phyloP scores from a whole-genome alignment of 805 yeast species.

The Wickerhamiella siamensis region DNA sequence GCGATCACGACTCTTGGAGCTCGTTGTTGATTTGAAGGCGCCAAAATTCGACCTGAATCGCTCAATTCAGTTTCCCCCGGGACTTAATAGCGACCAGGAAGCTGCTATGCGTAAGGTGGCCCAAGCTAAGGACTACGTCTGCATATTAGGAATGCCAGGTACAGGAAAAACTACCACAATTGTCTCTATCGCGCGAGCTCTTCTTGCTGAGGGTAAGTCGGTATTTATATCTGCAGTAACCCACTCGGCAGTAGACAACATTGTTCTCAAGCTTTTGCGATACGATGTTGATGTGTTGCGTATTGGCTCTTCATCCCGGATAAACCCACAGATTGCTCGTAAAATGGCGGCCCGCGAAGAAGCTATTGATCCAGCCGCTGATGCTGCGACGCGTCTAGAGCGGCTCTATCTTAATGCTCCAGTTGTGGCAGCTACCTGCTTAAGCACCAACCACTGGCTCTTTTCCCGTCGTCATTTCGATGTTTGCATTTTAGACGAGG shows the following conservation, averaged over 20 bases:
- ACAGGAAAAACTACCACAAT: slow-evolving; percentile 92
- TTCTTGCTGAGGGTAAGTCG: slow-evolving; percentile 47
- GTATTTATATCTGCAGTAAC: slow-evolving; percentile 78
- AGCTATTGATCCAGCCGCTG: slow-evolving; percentile 9
- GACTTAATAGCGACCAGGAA: slow-evolving; percentile 58
- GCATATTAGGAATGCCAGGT: slow-evolving; percentile 95
- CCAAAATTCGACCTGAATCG: slow-evolving; percentile 29
- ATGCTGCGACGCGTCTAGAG: slow-evolving; percentile 22
- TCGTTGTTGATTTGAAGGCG: slow-evolving; percentile 39
- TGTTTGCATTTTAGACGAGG: slow-evolving; percentile 91
- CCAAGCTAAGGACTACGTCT: slow-evolving; percentile 55
- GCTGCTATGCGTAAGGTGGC: slow-evolving; percentile 54
- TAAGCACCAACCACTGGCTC: slow-evolving; percentile 54
- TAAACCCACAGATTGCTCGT: slow-evolving; percentile 44
- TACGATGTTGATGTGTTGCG: slow-evolving; percentile 42
- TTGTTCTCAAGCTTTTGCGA: slow-evolving; percentile 52
- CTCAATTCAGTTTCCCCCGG: slow-evolving; percentile 7
- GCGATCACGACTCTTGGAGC: slow-evolving; percentile 25
- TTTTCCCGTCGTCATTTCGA: slow-evolving; percentile 56
- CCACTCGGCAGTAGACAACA: slow-evolving; percentile 92
- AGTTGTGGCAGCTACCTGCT: slow-evolving; percentile 80
- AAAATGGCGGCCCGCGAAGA: slow-evolving; percentile 5
- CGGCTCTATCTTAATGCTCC: slow-evolving; percentile 39
- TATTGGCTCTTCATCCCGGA: slow-evolving; percentile 42
- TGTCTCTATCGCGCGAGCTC: slow-evolving; percentile 49